A percentile compares a stretch with the other conserved stretches of the same genome.
These are phyloP conservation scores for Nephelium lappaceum DNA, from an alignment of 345 rosid species.

Conservation along the genomic window DNA sequence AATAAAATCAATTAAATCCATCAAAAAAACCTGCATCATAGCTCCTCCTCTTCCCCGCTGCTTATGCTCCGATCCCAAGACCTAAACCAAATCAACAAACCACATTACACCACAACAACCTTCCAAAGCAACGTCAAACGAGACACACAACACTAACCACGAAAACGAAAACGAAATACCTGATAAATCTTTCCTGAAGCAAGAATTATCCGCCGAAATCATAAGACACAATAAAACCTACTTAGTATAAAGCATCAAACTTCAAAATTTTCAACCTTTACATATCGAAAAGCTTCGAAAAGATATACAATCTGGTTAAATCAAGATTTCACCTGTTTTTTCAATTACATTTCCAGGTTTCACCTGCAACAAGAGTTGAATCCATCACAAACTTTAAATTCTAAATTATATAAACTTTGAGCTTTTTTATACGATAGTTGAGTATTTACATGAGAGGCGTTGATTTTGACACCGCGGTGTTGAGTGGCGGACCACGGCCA, in stretches of 20 bases:
- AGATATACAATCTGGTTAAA: background rate
- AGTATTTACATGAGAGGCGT: conserved; percentile 64
- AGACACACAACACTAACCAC: background rate
- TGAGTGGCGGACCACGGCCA: conserved; percentile 64
- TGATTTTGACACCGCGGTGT: conserved; percentile 71
- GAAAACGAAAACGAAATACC: conserved; percentile 39
- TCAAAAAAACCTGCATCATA: conserved; percentile 60
- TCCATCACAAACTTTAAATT: background rate
- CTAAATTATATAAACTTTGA: background rate
- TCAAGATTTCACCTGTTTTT: conserved; percentile 58
- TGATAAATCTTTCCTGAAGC: conserved; percentile 72
- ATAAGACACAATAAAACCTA: conserved; percentile 6
- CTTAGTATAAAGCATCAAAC: conserved; percentile 1
- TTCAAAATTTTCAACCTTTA: background rate
- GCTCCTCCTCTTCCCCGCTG: conserved; percentile 98
- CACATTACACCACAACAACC: background rate
- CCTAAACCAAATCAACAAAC: conserved; percentile 41
- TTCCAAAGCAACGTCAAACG: background rate
- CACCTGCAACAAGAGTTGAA: conserved; percentile 47
- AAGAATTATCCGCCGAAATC: conserved; percentile 18
- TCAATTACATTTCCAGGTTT: conserved; percentile 86
- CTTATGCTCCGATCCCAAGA: conserved; percentile 74
- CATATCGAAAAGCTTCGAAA: background rate
- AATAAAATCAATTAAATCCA: background rate
- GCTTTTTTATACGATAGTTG: background rate